These are phyloP conservation scores for Cucurbita pepo DNA, from an alignment of 306 rosid genomes.

Conservation along the genomic window DNA sequence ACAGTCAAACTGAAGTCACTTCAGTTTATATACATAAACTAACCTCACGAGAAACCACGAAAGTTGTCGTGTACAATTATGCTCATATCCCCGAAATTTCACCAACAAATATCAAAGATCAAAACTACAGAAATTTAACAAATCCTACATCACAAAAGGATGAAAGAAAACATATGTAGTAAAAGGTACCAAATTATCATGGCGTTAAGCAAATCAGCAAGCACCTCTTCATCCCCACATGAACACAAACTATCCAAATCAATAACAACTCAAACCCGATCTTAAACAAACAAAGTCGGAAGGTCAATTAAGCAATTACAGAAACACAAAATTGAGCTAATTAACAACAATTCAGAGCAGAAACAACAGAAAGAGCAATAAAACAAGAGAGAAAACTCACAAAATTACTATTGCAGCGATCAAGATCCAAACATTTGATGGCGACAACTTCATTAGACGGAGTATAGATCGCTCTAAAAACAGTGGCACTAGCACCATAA, in stretches of 20 bases:
- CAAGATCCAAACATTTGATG: constrained; percentile 91
- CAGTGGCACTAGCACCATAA: constrained; percentile 94
- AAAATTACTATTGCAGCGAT: constrained; percentile 81
- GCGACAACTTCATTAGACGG: constrained; percentile 82
- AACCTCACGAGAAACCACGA: background rate
- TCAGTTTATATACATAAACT: background rate
- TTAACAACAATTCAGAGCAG: background rate
- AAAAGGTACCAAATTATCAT: background rate
- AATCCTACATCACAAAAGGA: background rate
- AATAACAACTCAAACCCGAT: background rate
- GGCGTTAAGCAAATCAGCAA: background rate
- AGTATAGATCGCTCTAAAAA: constrained; percentile 64
- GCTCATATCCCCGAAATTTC: background rate
- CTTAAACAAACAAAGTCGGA: background rate
- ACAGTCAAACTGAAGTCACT: background rate
- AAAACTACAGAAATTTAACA: background rate
- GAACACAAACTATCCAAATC: background rate
- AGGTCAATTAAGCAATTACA: background rate
- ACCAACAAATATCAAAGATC: background rate
- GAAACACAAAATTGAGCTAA: background rate
- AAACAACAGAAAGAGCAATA: background rate
- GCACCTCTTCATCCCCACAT: background rate
- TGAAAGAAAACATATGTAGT: background rate
- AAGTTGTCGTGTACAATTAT: background rate
- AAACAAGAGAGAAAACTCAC: constrained; percentile 14